phyloP scores from a whole-genome alignment of 1,284 basidiomycete species.

The Moesziomyces parantarcticus region DNA sequence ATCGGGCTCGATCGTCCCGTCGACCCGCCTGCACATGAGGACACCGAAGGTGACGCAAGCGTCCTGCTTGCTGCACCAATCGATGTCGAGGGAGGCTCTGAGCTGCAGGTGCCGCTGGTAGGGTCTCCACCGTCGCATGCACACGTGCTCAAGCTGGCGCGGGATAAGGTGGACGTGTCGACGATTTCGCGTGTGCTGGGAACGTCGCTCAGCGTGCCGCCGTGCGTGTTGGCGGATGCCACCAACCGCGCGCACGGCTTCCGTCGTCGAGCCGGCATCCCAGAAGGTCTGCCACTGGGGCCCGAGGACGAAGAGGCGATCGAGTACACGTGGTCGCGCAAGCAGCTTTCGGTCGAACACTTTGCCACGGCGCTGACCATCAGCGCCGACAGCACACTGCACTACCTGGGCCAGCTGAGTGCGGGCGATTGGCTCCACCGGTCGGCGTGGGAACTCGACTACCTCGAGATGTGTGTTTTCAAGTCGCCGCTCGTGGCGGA shows the following conservation, averaged over 20 bases:
- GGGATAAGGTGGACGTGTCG: constrained; percentile 25
- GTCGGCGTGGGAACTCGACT: constrained; percentile 66
- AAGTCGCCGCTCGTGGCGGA: constrained; percentile 51
- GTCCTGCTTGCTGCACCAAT: constrained; percentile 25
- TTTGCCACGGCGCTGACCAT: constrained; percentile 56
- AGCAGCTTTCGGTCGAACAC: constrained; percentile 46
- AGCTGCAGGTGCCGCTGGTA: constrained; percentile 26
- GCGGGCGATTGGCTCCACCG: constrained; percentile 44
- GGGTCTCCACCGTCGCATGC: constrained; percentile 34
- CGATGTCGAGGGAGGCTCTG: constrained; percentile 20
- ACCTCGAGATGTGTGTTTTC: constrained; percentile 64
- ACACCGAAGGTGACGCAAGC: constrained; percentile 3
- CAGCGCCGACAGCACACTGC: constrained; percentile 41
- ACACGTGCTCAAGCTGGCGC: constrained; percentile 29
- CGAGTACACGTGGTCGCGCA: constrained; percentile 63
- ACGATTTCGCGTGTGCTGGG: constrained; percentile 37
- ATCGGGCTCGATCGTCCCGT: constrained; percentile 40
- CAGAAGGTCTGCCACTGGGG: constrained; percentile 53
- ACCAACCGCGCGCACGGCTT: constrained; percentile 48
- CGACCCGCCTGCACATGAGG: background rate
- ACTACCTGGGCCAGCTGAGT: constrained; percentile 51
- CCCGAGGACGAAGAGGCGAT: constrained; percentile 54
- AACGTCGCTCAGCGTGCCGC: constrained; percentile 42
- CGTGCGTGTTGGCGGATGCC: constrained; percentile 54
- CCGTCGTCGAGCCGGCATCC: constrained; percentile 56